These are phyloP conservation scores for Penicillium subrubescens DNA, from an alignment of 495 filamentous ascomycete genomes.

Conservation along the genomic window DNA sequence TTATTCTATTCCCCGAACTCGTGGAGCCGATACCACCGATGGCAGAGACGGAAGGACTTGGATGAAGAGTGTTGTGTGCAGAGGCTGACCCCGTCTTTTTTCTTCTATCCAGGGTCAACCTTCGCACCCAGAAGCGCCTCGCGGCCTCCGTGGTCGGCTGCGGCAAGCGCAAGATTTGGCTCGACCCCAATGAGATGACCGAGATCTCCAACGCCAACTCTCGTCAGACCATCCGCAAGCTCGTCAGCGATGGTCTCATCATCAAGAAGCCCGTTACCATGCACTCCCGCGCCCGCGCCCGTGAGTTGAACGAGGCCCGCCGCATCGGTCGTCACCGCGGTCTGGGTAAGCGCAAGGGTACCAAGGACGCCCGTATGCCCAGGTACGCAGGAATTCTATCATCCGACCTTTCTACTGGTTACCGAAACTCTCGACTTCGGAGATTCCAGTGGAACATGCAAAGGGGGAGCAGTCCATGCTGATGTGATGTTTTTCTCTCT, in stretches of 20 bases:
- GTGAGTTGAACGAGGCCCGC: slow-evolving; percentile 85
- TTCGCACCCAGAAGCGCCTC: slow-evolving; percentile 99
- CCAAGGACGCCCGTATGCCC: slow-evolving; percentile 98
- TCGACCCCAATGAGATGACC: slow-evolving; percentile 98
- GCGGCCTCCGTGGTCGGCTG: slow-evolving; percentile 96
- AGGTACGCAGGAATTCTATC: slow-evolving; percentile 61
- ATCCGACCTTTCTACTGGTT: background rate
- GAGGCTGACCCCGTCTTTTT: slow-evolving; percentile 42
- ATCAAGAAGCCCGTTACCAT: slow-evolving; percentile 99
- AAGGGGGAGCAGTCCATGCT: slow-evolving; percentile 18
- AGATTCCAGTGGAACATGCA: slow-evolving; percentile 2
- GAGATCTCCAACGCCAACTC: slow-evolving; percentile 99
- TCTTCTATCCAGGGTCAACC: slow-evolving; percentile 80
- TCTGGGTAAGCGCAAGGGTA: slow-evolving; percentile 99
- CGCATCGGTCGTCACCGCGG: slow-evolving; percentile 94
- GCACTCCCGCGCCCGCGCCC: slow-evolving; percentile 96
- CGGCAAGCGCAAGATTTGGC: slow-evolving; percentile 99
- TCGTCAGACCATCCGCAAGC: slow-evolving; percentile 99
- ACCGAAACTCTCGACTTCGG: background rate
- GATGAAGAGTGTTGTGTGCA: slow-evolving; percentile 27
- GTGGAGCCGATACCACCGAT: slow-evolving; percentile 1
- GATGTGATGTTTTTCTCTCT: slow-evolving; percentile 16
- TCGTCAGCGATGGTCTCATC: slow-evolving; percentile 99
- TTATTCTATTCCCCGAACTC: background rate
- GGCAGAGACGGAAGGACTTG: slow-evolving; percentile 7